Percentiles rank a stretch among this genome's conserved stretches.
These are phyloP conservation scores for Rhodotorula toruloides DNA, from an alignment of 768 basidiomycete species.

Conservation along the genomic window DNA sequence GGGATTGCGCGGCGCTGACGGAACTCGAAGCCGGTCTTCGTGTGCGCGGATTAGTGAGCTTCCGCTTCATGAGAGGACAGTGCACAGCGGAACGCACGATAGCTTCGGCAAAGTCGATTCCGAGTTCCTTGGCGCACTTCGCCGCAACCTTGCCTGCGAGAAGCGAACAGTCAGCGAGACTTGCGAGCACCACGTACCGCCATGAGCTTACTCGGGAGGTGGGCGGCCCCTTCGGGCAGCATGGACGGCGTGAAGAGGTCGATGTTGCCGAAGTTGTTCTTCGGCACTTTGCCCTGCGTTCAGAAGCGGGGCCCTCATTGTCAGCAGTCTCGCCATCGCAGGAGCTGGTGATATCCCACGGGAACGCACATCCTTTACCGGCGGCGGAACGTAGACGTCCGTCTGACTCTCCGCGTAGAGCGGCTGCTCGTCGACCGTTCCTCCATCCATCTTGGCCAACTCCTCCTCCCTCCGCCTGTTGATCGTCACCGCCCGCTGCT, in stretches of 20 bases:
- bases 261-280: slow-evolving; percentile 94
- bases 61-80: slow-evolving; percentile 27
- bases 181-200: background rate
- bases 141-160: slow-evolving; percentile 70
- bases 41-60: background rate
- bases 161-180: slow-evolving; percentile 3
- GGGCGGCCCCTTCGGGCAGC: slow-evolving; percentile 79
- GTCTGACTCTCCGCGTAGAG: slow-evolving; percentile 82
- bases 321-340: background rate
- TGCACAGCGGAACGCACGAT: slow-evolving; percentile 60
- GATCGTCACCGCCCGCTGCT: slow-evolving; percentile 75
- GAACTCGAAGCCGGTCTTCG: slow-evolving; percentile 98
- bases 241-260: slow-evolving; percentile 92
- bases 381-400: slow-evolving; percentile 67
- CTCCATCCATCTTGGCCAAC: slow-evolving; percentile 52
- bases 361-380: slow-evolving; percentile 70
- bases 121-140: slow-evolving; percentile 80
- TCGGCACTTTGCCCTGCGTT: slow-evolving; percentile 83
- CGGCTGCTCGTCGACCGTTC: slow-evolving; percentile 70
- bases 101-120: slow-evolving; percentile 87
- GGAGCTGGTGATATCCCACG: background rate
- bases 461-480: slow-evolving; percentile 69
- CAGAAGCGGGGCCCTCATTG: background rate
- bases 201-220: slow-evolving; percentile 68
- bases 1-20: slow-evolving; percentile 84